These are phyloP conservation scores for Acacia crassicarpa DNA, from an alignment of 306 rosid genomes.

Conservation along the genomic window DNA sequence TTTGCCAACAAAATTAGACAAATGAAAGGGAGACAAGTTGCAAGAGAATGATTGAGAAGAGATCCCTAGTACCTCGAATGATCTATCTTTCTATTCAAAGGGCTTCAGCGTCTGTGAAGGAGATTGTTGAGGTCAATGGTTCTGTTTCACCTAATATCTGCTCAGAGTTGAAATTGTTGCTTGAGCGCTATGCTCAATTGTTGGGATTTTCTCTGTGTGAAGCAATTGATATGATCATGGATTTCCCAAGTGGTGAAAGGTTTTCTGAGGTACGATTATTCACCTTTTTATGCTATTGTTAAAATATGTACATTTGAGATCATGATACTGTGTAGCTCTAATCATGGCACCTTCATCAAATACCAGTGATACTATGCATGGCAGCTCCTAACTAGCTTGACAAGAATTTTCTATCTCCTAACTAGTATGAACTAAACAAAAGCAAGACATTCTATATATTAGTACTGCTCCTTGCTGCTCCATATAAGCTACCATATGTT, in stretches of 20 bases:
- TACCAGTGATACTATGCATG: not conserved
- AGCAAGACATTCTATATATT: not conserved
- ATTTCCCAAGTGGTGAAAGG: constrained; percentile 50
- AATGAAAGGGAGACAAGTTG: constrained; percentile 61
- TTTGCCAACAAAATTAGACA: constrained; percentile 49
- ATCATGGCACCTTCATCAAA: constrained; percentile 1
- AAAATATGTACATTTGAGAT: not conserved
- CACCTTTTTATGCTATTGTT: constrained; percentile 15
- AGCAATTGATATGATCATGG: constrained; percentile 60
- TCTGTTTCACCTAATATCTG: constrained; percentile 50
- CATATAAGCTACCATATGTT: not conserved
- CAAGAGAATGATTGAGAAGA: constrained; percentile 75
- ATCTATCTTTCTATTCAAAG: constrained; percentile 80
- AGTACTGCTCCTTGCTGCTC: not conserved
- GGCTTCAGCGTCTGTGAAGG: constrained; percentile 71
- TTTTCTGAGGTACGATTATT: constrained; percentile 62
- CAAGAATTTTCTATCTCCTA: not conserved
- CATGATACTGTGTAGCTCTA: not conserved
- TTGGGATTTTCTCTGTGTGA: constrained; percentile 69
- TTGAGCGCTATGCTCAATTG: constrained; percentile 71
- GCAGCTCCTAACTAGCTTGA: not conserved
- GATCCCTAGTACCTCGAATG: constrained; percentile 91
- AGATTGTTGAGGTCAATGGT: constrained; percentile 68
- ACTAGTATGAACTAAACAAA: not conserved
- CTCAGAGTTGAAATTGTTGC: constrained; percentile 72